Percentiles rank a stretch among this genome's conserved stretches.
These are phyloP conservation scores for Cladosporium austrohemisphaericum DNA, from an alignment of 2,329 filamentous ascomycete species.

Conservation along the genomic window DNA sequence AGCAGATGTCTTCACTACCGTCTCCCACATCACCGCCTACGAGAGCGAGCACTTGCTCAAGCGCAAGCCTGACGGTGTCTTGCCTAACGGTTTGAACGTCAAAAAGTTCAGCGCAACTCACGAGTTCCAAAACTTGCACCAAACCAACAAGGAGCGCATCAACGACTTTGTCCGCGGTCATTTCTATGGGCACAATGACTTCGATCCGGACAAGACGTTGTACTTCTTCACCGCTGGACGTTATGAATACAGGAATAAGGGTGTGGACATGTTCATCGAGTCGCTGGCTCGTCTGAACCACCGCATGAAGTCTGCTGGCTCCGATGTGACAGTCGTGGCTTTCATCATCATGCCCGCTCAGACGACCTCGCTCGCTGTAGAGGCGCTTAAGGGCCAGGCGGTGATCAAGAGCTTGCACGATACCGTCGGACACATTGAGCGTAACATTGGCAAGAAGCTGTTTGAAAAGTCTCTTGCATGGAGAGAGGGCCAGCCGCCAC, in stretches of 20 bases:
- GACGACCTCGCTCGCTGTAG: conserved; percentile 89
- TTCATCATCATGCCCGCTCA: conserved; percentile 99
- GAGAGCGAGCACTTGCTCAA: conserved; percentile 97
- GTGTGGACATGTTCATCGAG: conserved; percentile 99
- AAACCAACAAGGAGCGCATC: conserved; percentile 95
- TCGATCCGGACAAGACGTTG: conserved; percentile 91
- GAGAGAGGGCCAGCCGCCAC: conserved; percentile 90
- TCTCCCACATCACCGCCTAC: conserved; percentile 97
- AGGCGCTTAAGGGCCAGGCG: conserved; percentile 92
- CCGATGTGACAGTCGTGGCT: conserved; percentile 90
- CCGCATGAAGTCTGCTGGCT: conserved; percentile 76
- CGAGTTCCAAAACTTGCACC: conserved; percentile 97
- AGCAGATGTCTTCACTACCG: conserved; percentile 95
- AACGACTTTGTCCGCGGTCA: conserved; percentile 97
- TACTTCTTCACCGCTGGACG: conserved; percentile 97
- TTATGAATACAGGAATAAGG: conserved; percentile 98
- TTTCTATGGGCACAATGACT: conserved; percentile 98
- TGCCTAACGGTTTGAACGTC: conserved; percentile 95
- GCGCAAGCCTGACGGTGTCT: conserved; percentile 92
- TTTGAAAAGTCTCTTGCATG: conserved; percentile 93
- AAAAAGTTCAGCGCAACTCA: conserved; percentile 98
- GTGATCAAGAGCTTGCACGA: conserved; percentile 95
- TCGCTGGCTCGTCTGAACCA: conserved; percentile 92
- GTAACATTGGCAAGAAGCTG: conserved; percentile 85
- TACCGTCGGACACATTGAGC: conserved; percentile 87